Base-by-base conservation (phyloP, 495 filamentous ascomycete genomes). In the Diplogelasinospora grovesii region DNA sequence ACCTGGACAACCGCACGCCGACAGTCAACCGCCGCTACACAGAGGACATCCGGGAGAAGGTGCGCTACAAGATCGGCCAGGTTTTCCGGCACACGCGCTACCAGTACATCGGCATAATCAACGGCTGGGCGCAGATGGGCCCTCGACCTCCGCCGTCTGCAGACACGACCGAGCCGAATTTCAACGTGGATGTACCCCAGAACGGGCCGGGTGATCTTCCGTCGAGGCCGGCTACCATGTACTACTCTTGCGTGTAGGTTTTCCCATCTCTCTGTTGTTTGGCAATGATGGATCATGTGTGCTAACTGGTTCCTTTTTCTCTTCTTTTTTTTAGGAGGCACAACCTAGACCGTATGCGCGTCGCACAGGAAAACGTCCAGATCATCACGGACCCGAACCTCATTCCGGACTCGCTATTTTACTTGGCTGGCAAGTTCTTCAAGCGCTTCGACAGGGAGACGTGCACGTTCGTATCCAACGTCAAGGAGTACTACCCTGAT, bases 281-380 rank as follows among this genome's bases (percentile, higher is more conserved):
- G 36, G 53, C 36, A 57, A 18, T 22, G n/a, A 11, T 5, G 26
- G 10, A 34, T 22, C 11, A 10, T n/a, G n/a, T n/a, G n/a, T n/a
- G n/a, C n/a, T n/a, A n/a, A n/a, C n/a, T n/a, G n/a, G n/a, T n/a
- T n/a, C n/a, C n/a, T n/a, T n/a, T n/a, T n/a, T n/a, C n/a, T n/a
- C n/a, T n/a, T n/a, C n/a, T 28, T 25, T 25, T 15, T 10, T 27
- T 19, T 39, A 59, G 53, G 32, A 49, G 41, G 48, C 38, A 52
- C 11, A 45, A 19, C 21, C 24, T 45, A 69, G 78, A 56, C 77
- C 73, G 61, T 59, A 78, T 50, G 71, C 86, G 57, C 79, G 85
- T 96, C 5, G 85, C 87, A 5, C 85, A 95, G 63, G 86, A 95
- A 49, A 96, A 92, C 49, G 83, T 95, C 35, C 70, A 78, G 39